A percentile compares a stretch with the other conserved stretches of the same genome.
These are phyloP conservation scores for Globisporangium spinosum DNA, from an alignment of 352 stramenopile genomes.

Conservation along the genomic window DNA sequence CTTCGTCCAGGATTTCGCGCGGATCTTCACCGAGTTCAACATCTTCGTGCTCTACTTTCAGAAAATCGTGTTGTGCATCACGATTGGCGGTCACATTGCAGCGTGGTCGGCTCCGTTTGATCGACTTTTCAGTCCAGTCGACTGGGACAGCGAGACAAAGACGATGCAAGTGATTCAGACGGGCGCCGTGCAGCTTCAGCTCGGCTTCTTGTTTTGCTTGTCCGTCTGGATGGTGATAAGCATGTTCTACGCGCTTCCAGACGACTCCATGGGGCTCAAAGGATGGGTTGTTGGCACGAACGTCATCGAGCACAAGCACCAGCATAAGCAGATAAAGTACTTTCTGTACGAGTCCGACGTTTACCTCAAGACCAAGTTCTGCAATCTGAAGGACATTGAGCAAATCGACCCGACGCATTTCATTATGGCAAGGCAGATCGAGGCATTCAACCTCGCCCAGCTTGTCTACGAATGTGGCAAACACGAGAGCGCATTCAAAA, in stretches of 20 bases:
- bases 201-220: constrained; percentile 31
- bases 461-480: constrained; percentile 38
- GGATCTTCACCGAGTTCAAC: constrained; percentile 38
- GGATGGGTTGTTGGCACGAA: constrained; percentile 21
- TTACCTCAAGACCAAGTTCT: constrained; percentile 28
- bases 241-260: constrained; percentile 35
- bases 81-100: constrained; percentile 28
- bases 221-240: constrained; percentile 26
- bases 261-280: constrained; percentile 18
- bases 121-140: constrained; percentile 19
- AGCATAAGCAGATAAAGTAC: constrained; percentile 29
- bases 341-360: constrained; percentile 40
- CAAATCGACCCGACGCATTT: constrained; percentile 33
- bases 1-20: constrained; percentile 39
- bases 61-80: constrained; percentile 27
- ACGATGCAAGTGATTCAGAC: constrained; percentile 18
- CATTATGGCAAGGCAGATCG: constrained; percentile 35
- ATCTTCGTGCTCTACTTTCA: constrained; percentile 42
- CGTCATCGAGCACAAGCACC: constrained; percentile 6
- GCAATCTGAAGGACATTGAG: constrained; percentile 23
- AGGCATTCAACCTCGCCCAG: constrained; percentile 45
- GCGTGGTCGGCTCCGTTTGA: constrained; percentile 31
- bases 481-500: constrained; percentile 25
- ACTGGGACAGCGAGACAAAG: constrained; percentile 6
- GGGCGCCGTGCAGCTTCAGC: constrained; percentile 26